Evolutionary conservation across 2,329 filamentous ascomycete genomes (phyloP), one percentile per base, ranked within the genome.

Genomic region (Fusarium humuli): DNA sequence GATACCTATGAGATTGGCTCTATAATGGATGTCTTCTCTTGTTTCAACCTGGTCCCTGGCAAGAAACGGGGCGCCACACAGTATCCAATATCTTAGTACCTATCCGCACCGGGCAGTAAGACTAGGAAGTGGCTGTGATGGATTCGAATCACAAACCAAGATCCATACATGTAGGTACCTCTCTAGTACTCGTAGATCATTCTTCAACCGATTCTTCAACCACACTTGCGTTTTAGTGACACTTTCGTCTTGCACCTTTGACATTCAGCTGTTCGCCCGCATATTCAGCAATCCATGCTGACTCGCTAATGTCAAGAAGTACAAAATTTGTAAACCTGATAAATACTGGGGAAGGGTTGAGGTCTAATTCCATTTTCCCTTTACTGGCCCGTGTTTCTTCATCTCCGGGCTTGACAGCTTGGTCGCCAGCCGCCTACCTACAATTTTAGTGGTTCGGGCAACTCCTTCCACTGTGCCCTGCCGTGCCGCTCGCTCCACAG

Each of bases 401-500:
- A 53, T 64, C 29, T 46, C 32, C 42, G 32, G 27, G 27, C 16
- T 37, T 50, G 32, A 34, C 32, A 34, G 32, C 22, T 27, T 25
- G 48, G 48, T 10, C 32, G 20, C 57, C 34, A 34, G 50, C 53
- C 25, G 37, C 29, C 44, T 65, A 32, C 41, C 40, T 69, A 32
- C 41, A 45, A 53, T 61, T 61, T 64, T 65, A 69, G 59, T 69
- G 68, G 65, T 22, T 42, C 41, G 44, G 56, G 30, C 48, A 22
- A 45, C 49, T 54, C 55, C 32, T 64, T 48, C 63, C 55, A 55
- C 69, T 72, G 69, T 68, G 63, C 53, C 66, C 45, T 58, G 62
- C 52, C 30, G 40, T 47, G 46, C 41, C 41, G 54, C 61, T 53
- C 29, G 46, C 61, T 65, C 53, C 70, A 70, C 59, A 34, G 49